These are phyloP conservation scores for Chloropicon primus DNA, from an alignment of 139 green algal genomes.

Conservation along the genomic window DNA sequence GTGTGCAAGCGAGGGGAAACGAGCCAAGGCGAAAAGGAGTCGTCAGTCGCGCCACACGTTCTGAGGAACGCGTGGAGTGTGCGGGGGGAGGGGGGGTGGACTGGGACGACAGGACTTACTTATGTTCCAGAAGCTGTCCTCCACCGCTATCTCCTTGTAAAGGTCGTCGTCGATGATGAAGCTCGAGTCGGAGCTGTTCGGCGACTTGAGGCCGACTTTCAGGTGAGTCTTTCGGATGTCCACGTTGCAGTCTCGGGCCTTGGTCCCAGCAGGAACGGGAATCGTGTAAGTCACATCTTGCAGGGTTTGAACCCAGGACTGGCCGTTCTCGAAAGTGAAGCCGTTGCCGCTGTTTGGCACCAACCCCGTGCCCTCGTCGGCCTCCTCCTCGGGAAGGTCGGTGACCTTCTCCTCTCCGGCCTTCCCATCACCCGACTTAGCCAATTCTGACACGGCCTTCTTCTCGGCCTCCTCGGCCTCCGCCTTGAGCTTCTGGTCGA, in stretches of 20 bases:
- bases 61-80: no score
- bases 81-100: no score
- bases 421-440: background rate
- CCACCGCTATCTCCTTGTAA: conserved; percentile 49
- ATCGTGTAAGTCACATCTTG: conserved; percentile 62
- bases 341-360: conserved; percentile 75
- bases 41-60: no score
- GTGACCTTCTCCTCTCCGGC: background rate
- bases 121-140: conserved; percentile 84
- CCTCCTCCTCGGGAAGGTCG: background rate
- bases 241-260: conserved; percentile 34
- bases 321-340: conserved; percentile 50
- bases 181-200: background rate
- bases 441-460: background rate
- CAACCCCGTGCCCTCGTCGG: background rate
- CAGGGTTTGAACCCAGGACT: conserved; percentile 89
- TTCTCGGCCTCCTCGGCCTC: background rate
- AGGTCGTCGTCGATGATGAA: conserved; percentile 56
- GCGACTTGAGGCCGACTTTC: conserved; percentile 45
- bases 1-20: no score
- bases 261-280: conserved; percentile 60
- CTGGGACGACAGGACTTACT: conserved; percentile 17
- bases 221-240: conserved; percentile 52
- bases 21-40: no score
- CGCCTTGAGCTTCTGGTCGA: background rate